Percentiles rank a stretch among this genome's conserved stretches.
These are phyloP conservation scores for Rutstroemia sp. DNA, from an alignment of 2,329 filamentous ascomycete genomes.

Conservation along the genomic window DNA sequence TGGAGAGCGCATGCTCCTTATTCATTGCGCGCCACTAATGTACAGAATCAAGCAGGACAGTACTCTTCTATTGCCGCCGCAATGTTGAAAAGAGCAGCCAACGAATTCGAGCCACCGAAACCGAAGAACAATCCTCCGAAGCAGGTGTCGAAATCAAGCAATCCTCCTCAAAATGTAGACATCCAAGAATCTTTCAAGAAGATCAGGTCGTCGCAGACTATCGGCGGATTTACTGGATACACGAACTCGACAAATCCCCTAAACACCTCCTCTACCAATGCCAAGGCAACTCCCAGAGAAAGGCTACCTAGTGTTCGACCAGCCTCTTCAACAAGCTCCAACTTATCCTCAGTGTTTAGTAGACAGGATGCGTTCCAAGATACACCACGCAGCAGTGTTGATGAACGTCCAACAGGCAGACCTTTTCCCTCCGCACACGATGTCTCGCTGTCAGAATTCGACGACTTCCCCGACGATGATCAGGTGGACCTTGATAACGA, in stretches of 20 bases:
- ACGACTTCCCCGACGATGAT: conserved; percentile 82
- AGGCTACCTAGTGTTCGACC: conserved; percentile 9
- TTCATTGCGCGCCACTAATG: conserved; percentile 16
- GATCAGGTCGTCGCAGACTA: conserved; percentile 31
- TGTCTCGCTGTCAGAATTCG: conserved; percentile 57
- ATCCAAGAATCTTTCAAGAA: conserved; percentile 46
- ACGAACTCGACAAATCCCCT: conserved; percentile 17
- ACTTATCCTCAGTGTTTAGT: conserved; percentile 28
- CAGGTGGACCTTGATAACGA: conserved; percentile 65
- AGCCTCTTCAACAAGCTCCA: background rate
- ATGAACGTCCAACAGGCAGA: conserved; percentile 23
- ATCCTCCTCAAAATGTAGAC: conserved; percentile 40
- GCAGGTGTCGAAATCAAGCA: conserved; percentile 51
- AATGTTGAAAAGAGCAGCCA: conserved; percentile 30
- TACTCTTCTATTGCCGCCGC: conserved; percentile 28
- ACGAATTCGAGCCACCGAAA: conserved; percentile 15
- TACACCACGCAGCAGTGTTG: conserved; percentile 31
- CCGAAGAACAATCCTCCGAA: conserved; percentile 33
- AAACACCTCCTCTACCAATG: conserved; percentile 20
- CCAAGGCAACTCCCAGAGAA: background rate
- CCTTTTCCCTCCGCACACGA: background rate
- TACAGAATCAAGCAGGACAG: conserved; percentile 7
- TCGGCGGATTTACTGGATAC: conserved; percentile 31
- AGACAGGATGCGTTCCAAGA: conserved; percentile 44
- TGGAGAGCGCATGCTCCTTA: conserved; percentile 20